Conservation (phyloP, 108 stramenopile species). For the Skeletonema costatum region DNA sequence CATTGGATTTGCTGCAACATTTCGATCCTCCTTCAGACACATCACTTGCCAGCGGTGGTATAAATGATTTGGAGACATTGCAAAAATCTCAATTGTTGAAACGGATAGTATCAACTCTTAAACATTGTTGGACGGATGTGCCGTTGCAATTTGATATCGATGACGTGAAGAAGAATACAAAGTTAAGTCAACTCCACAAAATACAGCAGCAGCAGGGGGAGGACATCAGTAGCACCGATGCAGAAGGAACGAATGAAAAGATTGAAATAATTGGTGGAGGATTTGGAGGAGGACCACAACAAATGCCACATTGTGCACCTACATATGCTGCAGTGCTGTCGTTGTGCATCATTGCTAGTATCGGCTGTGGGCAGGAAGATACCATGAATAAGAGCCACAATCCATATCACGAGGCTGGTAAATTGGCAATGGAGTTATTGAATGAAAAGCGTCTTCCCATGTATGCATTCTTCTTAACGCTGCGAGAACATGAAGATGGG, state of each 20-base stretch:
- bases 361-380: not conserved
- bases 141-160: constrained; percentile 5
- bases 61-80: constrained; percentile 10
- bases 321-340: constrained; percentile 92
- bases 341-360: constrained; percentile 67
- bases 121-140: constrained; percentile 54
- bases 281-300: constrained; percentile 94
- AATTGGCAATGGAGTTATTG: constrained; percentile 43
- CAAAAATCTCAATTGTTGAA: constrained; percentile 41
- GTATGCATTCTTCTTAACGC: constrained; percentile 68
- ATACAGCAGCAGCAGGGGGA: constrained; percentile 22
- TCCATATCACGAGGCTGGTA: constrained; percentile 20
- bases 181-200: constrained; percentile 3
- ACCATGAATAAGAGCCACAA: not conserved
- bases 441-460: constrained; percentile 47
- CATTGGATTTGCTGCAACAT: constrained; percentile 82
- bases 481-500: constrained; percentile 38
- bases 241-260: not conserved
- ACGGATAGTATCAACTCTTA: constrained; percentile 69
- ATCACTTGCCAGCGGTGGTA: not conserved
- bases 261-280: constrained; percentile 67
- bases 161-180: constrained; percentile 26
- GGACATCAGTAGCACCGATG: not conserved
- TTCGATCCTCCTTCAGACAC: constrained; percentile 31
- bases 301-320: constrained; percentile 94